Conservation (phyloP, 108 stramenopile genomes). For the Cyclotella cryptica region DNA sequence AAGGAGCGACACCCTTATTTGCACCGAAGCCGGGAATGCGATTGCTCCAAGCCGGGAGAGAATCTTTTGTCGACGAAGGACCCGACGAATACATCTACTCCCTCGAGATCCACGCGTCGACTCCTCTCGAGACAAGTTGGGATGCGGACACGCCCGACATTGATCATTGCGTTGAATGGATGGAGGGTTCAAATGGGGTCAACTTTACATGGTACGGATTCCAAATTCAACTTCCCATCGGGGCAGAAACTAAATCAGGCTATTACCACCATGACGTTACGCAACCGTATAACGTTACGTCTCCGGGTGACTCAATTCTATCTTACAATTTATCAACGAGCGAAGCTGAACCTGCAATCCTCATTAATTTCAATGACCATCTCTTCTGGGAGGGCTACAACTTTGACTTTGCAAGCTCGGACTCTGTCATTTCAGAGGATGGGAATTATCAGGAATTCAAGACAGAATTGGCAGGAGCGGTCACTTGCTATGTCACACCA, state of each 20-base stretch:
- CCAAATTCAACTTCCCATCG: conserved; percentile 1
- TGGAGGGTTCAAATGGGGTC: background rate
- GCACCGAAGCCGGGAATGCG: no score
- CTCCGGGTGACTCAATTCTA: background rate
- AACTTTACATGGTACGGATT: background rate
- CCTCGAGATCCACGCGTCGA: background rate
- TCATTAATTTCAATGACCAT: background rate
- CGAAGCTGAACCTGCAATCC: background rate
- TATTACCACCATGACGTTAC: background rate
- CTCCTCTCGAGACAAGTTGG: background rate
- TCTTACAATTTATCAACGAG: background rate
- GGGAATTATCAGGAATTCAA: conserved; percentile 1
- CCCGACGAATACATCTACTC: background rate
- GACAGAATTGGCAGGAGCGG: background rate
- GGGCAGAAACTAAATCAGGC: background rate
- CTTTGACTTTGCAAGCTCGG: background rate
- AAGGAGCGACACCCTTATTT: background rate
- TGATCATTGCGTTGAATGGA: background rate
- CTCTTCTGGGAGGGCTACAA: background rate
- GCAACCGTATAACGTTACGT: background rate
- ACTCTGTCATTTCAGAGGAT: background rate
- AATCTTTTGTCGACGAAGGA: background rate
- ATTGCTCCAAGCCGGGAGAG: no score
- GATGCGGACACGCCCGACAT: background rate
- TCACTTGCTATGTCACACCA: background rate